Evolutionary conservation across 1,284 basidiomycete species (phyloP).

Genomic region (Ceraceosorus bombacis): DNA sequence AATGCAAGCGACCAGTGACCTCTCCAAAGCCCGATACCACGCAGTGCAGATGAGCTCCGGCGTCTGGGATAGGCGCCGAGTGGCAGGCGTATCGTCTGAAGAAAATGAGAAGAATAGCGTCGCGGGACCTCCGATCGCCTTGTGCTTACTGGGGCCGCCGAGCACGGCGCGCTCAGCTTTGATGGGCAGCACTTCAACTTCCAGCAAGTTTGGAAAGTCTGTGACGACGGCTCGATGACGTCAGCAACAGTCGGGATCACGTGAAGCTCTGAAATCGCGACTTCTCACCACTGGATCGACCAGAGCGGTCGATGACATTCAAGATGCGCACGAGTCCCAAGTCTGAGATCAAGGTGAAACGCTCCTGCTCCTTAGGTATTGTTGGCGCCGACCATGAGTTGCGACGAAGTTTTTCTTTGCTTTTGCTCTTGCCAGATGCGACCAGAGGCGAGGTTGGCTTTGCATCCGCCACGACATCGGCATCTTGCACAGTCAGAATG

Average conservation of each 20-base stretch:
- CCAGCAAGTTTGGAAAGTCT: neutral
- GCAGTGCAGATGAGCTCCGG: neutral
- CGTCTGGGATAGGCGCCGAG: neutral
- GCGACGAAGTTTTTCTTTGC: neutral
- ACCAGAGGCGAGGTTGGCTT: neutral
- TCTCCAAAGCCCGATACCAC: neutral
- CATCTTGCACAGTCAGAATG: constrained; percentile 4
- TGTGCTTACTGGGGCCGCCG: neutral
- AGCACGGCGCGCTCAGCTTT: neutral
- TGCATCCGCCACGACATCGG: neutral
- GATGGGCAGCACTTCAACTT: neutral
- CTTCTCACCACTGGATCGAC: constrained; percentile 1
- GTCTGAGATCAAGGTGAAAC: neutral
- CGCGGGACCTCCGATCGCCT: neutral
- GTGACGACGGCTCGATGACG: too few relatives aligned
- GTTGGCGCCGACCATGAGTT: neutral
- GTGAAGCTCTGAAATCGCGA: too few relatives aligned
- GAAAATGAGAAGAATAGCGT: neutral
- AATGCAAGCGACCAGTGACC: neutral
- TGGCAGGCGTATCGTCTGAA: neutral
- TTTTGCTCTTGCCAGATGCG: neutral
- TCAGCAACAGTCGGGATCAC: too few relatives aligned
- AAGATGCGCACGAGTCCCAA: neutral
- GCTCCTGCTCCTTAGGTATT: neutral
- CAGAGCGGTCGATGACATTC: constrained; percentile 2